These are phyloP conservation scores for Coemansia sp. DNA, from an alignment of 192 early-diverging fungal genomes.

Conservation along the genomic window DNA sequence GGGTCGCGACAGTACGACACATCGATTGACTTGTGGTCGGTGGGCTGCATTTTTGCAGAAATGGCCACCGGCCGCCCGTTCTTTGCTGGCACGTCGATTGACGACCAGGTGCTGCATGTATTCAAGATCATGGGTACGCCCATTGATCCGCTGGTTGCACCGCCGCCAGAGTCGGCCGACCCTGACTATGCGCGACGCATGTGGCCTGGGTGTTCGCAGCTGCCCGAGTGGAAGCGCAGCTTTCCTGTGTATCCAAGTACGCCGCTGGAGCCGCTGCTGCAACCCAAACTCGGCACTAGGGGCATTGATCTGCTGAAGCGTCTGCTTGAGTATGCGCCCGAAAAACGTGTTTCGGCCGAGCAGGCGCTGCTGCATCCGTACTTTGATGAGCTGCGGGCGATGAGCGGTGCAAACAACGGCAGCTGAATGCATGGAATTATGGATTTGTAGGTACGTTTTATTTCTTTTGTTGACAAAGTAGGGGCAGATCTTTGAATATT, in stretches of 20 bases:
- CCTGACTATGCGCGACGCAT: constrained; percentile 26
- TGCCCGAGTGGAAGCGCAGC: constrained; percentile 84
- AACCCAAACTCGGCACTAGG: constrained; percentile 75
- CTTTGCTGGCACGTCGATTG: constrained; percentile 85
- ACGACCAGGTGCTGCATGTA: constrained; percentile 85
- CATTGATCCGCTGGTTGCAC: constrained; percentile 58
- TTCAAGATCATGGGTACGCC: constrained; percentile 90
- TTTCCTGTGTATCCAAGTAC: constrained; percentile 74
- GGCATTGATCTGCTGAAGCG: constrained; percentile 84
- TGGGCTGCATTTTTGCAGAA: constrained; percentile 88
- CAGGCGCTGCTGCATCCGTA: constrained; percentile 63
- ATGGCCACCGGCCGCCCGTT: constrained; percentile 87
- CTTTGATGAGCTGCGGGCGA: constrained; percentile 49
- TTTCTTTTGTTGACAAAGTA: no score
- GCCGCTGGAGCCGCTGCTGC: constrained; percentile 68
- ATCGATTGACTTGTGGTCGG: constrained; percentile 86
- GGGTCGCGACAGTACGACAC: constrained; percentile 86
- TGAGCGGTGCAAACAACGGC: constrained; percentile 12
- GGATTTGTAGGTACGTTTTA: no score
- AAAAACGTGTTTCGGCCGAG: constrained; percentile 76
- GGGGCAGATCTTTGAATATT: no score
- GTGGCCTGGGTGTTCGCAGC: constrained; percentile 83
- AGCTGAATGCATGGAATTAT: constrained; percentile 1
- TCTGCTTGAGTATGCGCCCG: constrained; percentile 76
- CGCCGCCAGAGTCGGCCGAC: constrained; percentile 7